Percentiles rank a stretch among this genome's conserved stretches.
Conservation (phyloP, 169 alveolate species). For the Plasmodium cynomolgi region DNA sequence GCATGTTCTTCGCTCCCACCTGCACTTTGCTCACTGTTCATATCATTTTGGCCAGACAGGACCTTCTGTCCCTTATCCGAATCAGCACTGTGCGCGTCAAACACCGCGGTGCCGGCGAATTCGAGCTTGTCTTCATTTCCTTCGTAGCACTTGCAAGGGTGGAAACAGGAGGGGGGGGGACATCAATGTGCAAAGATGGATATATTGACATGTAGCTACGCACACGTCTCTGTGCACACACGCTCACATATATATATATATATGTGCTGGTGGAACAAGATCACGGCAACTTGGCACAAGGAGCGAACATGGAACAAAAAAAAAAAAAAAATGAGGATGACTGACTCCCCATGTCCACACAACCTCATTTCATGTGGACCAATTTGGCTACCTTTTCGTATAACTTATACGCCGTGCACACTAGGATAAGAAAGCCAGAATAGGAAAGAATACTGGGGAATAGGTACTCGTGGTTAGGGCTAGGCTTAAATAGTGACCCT, state of each 20-base stretch:
- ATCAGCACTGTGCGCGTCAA: not conserved
- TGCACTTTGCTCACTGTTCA: not conserved
- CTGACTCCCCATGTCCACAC: not conserved
- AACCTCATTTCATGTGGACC: not conserved
- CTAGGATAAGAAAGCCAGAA: not conserved
- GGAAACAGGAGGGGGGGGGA: not conserved
- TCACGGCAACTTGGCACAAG: not conserved
- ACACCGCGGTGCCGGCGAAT: not conserved
- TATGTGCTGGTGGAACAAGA: not conserved
- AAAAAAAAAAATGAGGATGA: not conserved
- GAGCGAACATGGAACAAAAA: not conserved
- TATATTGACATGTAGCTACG: not conserved
- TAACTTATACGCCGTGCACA: not conserved
- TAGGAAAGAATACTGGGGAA: not conserved
- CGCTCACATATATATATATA: not conserved
- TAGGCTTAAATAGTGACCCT: not conserved
- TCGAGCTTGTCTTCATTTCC: not conserved
- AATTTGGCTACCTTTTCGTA: not conserved
- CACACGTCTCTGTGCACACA: not conserved
- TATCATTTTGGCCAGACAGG: not conserved
- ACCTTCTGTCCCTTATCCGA: not conserved
- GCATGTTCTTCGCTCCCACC: not conserved
- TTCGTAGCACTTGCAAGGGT: not conserved
- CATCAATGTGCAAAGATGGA: not conserved
- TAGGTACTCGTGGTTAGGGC: not conserved